Evolutionary conservation across 352 stramenopile genomes (phyloP), one percentile per base, ranked within the genome.

Genomic region (Phytophthora fragariae): DNA sequence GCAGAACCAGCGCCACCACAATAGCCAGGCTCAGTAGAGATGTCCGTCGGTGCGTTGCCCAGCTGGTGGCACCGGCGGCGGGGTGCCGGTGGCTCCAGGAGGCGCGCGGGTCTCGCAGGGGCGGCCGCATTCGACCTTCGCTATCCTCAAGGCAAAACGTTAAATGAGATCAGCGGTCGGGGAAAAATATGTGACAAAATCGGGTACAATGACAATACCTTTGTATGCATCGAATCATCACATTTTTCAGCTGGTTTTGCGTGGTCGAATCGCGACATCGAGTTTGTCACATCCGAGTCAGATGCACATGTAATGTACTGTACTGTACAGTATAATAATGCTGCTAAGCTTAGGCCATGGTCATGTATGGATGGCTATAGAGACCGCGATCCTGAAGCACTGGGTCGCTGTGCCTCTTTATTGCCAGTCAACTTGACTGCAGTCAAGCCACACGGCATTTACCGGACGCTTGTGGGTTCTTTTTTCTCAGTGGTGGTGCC

Each of bases 151-250:
- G 49, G 50, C 41, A 41, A 68, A 73, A 68, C 50, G 66, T 68
- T 54, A 65, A 73, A 69, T 73, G 60, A 65, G 11, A 15, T 1
- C n/a, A 53, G 60, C 54, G 61, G 59, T 19, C 29, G 24, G 39
- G 27, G 52, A 62, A 59, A 44, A 41, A 41, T 41, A 12, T 41
- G 11, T 39, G 50, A 53, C 58, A 65, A 47, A 57, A 47, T 49
- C 5, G 17, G 58, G 41, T 12, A 21, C 21, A 11, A 17, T 15
- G 12, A 37, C 46, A 57, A 35, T 0, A 2, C 1, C 11, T 52
- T 52, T 62, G 33, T 62, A 62, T 19, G 39, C 37, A 5, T 1
- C n/a, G 31, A 50, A 10, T 60, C 6, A 14, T 61, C 49, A 19
- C 15, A 21, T 21, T 50, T 50, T 50, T 50, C 14, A 50, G n/a